Evolutionary conservation across 139 green algal species (phyloP), one percentile per base, ranked within the genome.

Genomic region (Chlamydomonas incerta): DNA sequence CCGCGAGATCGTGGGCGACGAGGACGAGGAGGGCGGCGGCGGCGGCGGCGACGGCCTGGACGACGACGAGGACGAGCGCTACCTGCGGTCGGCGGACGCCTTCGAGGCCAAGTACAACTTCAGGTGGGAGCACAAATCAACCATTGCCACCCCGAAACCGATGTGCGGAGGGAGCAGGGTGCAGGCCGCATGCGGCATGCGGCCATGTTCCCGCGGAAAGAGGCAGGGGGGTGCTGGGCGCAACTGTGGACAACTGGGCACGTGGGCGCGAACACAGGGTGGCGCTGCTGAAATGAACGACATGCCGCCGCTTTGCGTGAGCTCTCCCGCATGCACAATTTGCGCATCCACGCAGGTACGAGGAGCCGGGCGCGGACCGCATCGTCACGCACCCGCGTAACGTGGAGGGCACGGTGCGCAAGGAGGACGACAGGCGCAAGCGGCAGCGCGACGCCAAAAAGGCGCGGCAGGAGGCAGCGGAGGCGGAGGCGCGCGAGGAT

Each of bases 101-200:
- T 99, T 97, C 87, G 97, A 99, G 90, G 89, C 91, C 10, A 62
- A 69, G 10, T 99, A 98, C 86, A 99, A 99, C 91, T 99, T 99
- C 92, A 91, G 97, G 81, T 98, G 90, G 8, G 60, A 50, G 41
- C 41, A 8, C n/a, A n/a, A n/a, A n/a, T n/a, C n/a, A n/a, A n/a
- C n/a, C n/a, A n/a, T n/a, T n/a, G n/a, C n/a, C n/a, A n/a, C n/a
- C n/a, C n/a, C n/a, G n/a, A n/a, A n/a, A n/a, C n/a, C n/a, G n/a
- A n/a, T n/a, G n/a, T n/a, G n/a, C n/a, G n/a, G n/a, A n/a, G n/a
- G n/a, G n/a, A n/a, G n/a, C n/a, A n/a, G n/a, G n/a, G n/a, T n/a
- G n/a, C n/a, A n/a, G n/a, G n/a, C n/a, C n/a, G n/a, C n/a, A n/a
- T n/a, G n/a, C n/a, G n/a, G n/a, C n/a, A n/a, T n/a, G n/a, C n/a